phyloP scores from a whole-genome alignment of 2,329 filamentous ascomycete genomes.

The Zymoseptoria passerinii region DNA sequence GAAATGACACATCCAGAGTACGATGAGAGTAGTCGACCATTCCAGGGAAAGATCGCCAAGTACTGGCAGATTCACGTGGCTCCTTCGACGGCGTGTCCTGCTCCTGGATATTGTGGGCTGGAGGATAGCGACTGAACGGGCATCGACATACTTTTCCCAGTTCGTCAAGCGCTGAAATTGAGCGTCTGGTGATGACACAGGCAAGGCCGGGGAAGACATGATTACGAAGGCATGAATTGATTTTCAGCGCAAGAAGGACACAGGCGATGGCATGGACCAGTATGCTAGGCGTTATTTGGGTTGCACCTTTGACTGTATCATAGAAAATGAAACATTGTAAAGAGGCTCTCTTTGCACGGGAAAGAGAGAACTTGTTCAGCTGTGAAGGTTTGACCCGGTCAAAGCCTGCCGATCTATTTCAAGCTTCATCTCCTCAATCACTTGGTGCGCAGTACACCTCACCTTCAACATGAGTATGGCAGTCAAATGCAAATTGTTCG shows the following conservation, averaged over 20 bases:
- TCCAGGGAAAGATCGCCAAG: constrained; percentile 22
- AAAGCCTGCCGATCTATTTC: neutral
- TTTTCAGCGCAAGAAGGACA: neutral
- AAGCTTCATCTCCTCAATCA: neutral
- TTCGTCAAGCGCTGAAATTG: neutral
- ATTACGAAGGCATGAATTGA: neutral
- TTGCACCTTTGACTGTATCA: neutral
- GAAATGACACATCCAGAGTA: constrained; percentile 37
- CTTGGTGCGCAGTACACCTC: neutral
- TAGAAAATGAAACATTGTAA: neutral
- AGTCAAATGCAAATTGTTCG: neutral
- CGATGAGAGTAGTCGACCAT: constrained; percentile 22
- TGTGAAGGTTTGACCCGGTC: neutral
- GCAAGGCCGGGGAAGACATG: neutral
- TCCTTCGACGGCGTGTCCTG: constrained; percentile 22
- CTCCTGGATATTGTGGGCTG: constrained; percentile 14
- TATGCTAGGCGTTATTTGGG: neutral
- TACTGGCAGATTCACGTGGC: constrained; percentile 39
- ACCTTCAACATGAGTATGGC: neutral
- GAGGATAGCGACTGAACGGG: constrained; percentile 5
- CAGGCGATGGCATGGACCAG: neutral
- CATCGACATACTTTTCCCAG: neutral
- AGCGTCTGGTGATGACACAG: neutral
- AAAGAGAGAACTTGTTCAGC: neutral
- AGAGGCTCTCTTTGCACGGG: neutral